Conservation (phyloP, 805 yeast genomes). For the Candida corydali region DNA sequence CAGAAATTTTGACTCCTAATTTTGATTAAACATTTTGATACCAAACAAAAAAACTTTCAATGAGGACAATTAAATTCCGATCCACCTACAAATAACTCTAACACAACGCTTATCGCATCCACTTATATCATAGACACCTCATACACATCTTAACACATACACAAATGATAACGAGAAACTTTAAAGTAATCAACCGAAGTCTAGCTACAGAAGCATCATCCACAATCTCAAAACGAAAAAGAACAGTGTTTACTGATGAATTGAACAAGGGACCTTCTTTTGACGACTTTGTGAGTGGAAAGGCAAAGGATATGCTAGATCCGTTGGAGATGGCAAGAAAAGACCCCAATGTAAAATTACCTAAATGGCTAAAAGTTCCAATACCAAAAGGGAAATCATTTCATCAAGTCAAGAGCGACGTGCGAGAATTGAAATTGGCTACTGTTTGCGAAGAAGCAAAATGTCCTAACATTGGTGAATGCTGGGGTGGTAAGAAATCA, state of each 20-base stretch:
- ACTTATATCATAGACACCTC: too few relatives aligned
- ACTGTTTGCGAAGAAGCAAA: conserved; percentile 99
- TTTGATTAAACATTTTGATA: too few relatives aligned
- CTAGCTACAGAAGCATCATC: conserved; percentile 5
- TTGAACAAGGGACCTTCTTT: conserved; percentile 87
- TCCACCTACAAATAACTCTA: not conserved
- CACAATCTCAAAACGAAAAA: conserved; percentile 36
- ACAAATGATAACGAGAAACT: conserved; percentile 2
- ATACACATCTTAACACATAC: not conserved
- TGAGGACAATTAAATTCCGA: not conserved
- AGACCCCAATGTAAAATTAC: conserved; percentile 70
- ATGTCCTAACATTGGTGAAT: conserved; percentile 99
- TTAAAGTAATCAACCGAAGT: not conserved
- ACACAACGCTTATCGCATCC: too few relatives aligned
- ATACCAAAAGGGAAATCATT: conserved; percentile 93
- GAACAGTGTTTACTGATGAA: conserved; percentile 62
- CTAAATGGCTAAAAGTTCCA: conserved; percentile 91
- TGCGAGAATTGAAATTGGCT: conserved; percentile 80
- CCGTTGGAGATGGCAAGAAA: conserved; percentile 73
- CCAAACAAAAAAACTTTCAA: not conserved
- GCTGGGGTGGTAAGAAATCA: conserved; percentile 97
- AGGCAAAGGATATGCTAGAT: conserved; percentile 68
- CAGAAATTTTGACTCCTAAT: not conserved
- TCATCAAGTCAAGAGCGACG: conserved; percentile 76
- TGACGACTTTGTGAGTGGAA: conserved; percentile 83